phyloP scores from a whole-genome alignment of 1,139 yeast genomes.

The Yamadazyma jaroonii region DNA sequence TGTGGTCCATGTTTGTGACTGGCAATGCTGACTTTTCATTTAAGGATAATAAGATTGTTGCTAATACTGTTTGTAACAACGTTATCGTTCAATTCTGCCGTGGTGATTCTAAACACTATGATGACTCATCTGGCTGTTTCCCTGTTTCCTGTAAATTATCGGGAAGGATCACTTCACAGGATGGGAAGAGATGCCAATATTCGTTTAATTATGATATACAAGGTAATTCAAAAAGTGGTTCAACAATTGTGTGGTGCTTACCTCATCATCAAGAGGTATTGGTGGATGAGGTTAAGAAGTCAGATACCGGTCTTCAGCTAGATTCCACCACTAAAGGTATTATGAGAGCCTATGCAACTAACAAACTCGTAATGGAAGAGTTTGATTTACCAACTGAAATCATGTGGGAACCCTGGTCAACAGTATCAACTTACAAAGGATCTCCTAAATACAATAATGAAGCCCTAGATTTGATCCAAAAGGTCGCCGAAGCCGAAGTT shows the following conservation, averaged over 20 bases:
- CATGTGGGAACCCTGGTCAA: slow-evolving; percentile 59
- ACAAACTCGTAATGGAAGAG: slow-evolving; percentile 47
- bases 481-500: slow-evolving; percentile 53
- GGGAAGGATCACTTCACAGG: slow-evolving; percentile 20
- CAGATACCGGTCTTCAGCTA: slow-evolving; percentile 37
- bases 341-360: slow-evolving; percentile 58
- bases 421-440: slow-evolving; percentile 26
- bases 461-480: slow-evolving; percentile 36
- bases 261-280: slow-evolving; percentile 67
- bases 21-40: slow-evolving; percentile 34
- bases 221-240: slow-evolving; percentile 30
- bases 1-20: slow-evolving; percentile 38
- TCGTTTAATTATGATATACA: slow-evolving; percentile 25
- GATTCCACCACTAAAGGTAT: slow-evolving; percentile 71
- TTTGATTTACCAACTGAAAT: slow-evolving; percentile 47
- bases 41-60: slow-evolving; percentile 52
- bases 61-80: slow-evolving; percentile 33
- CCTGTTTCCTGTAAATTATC: slow-evolving; percentile 22
- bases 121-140: slow-evolving; percentile 47
- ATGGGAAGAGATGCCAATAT: slow-evolving; percentile 27
- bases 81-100: slow-evolving; percentile 45
- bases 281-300: slow-evolving; percentile 14
- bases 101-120: slow-evolving; percentile 45
- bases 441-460: slow-evolving; percentile 33
- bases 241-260: slow-evolving; percentile 48